Percentiles rank a stretch among this genome's conserved stretches.
These are phyloP conservation scores for Corchorus capsularis DNA, from an alignment of 345 rosid genomes.

Conservation along the genomic window DNA sequence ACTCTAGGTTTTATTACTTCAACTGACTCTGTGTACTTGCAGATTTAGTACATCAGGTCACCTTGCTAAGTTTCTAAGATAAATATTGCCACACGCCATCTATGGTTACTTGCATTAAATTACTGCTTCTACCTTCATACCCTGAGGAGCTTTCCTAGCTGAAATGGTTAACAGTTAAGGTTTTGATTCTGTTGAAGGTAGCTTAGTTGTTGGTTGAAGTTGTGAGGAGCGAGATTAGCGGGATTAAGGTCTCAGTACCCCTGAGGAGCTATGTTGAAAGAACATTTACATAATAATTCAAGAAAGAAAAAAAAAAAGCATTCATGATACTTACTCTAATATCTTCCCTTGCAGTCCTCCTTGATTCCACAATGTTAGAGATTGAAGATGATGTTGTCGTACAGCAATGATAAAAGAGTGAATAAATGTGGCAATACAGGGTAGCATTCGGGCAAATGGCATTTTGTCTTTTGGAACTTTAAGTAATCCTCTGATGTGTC, in stretches of 20 bases:
- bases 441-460: slow-evolving; percentile 33
- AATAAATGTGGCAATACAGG: slow-evolving; percentile 39
- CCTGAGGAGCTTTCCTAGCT: not conserved
- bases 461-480: slow-evolving; percentile 24
- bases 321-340: not conserved
- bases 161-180: not conserved
- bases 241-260: not conserved
- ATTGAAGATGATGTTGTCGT: slow-evolving; percentile 39
- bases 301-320: not conserved
- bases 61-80: not conserved
- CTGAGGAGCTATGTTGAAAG: not conserved
- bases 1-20: too few species aligned
- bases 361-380: slow-evolving; percentile 45
- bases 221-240: not conserved
- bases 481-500: not conserved
- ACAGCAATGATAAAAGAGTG: slow-evolving; percentile 28
- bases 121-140: not conserved
- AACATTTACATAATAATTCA: not conserved
- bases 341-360: slow-evolving; percentile 43
- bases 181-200: not conserved
- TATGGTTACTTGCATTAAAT: not conserved
- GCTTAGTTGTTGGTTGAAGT: not conserved
- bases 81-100: not conserved
- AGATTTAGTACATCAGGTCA: too few species aligned
- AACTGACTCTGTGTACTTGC: too few species aligned